Evolutionary conservation across 176 grass and related monocot species (phyloP).

Genomic region (Urochloa ruziziensis): DNA sequence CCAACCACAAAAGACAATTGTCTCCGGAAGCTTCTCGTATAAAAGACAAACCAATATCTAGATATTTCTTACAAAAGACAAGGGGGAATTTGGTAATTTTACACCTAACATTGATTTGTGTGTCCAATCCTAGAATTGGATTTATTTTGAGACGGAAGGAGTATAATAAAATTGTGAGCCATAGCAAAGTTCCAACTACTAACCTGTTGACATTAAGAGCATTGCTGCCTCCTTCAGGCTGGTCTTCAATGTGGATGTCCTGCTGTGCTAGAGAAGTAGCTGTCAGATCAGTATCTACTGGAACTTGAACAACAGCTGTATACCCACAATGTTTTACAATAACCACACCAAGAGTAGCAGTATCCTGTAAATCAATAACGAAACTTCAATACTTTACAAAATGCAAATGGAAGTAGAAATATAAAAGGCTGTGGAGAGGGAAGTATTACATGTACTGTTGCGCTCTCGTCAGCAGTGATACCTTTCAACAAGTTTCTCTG

Average conservation of each 20-base stretch:
- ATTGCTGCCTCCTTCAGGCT: slow-evolving; percentile 84
- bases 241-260: slow-evolving; percentile 87
- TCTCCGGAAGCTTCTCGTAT: too few species aligned
- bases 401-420: slow-evolving; percentile 9
- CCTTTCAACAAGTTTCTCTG: slow-evolving; percentile 90
- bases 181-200: slow-evolving; percentile 19
- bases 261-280: slow-evolving; percentile 36
- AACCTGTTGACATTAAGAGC: slow-evolving; percentile 96
- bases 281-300: slow-evolving; percentile 50
- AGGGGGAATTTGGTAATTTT: too few species aligned
- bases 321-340: slow-evolving; percentile 92
- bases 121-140: too few species aligned
- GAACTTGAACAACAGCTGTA: slow-evolving; percentile 92
- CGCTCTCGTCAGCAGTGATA: slow-evolving; percentile 94
- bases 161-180: neutral
- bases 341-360: slow-evolving; percentile 85
- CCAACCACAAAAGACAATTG: too few species aligned
- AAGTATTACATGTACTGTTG: slow-evolving; percentile 77
- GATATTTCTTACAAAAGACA: too few species aligned
- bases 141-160: too few species aligned
- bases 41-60: too few species aligned
- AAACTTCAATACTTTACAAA: slow-evolving; percentile 29
- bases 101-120: too few species aligned
- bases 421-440: neutral
- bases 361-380: slow-evolving; percentile 63